Evolutionary conservation across 768 basidiomycete species (phyloP).

Genomic region (Leucosporidium scottii): DNA sequence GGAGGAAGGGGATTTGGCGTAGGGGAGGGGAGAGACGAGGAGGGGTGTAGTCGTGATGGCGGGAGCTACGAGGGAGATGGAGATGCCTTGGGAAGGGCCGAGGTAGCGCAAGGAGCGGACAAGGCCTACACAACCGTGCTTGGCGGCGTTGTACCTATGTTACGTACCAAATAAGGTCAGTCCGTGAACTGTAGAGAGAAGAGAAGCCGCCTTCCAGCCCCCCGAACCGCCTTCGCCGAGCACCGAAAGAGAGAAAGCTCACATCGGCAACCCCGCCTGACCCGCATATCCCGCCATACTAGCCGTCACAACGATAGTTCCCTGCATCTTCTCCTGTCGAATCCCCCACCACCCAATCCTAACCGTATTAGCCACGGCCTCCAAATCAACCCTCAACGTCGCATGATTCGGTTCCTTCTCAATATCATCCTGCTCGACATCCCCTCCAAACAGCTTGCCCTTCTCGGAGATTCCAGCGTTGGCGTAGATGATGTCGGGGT

Average conservation of each 20-base stretch:
- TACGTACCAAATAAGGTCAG: no score
- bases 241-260: background rate
- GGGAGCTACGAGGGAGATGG: constrained; percentile 8
- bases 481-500: background rate
- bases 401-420: background rate
- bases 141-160: constrained; percentile 7
- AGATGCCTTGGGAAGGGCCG: background rate
- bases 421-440: background rate
- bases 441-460: background rate
- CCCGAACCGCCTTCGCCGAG: no score
- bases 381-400: background rate
- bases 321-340: background rate
- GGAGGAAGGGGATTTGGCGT: no score
- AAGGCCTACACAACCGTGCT: background rate
- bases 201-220: no score
- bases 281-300: background rate
- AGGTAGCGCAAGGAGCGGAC: background rate
- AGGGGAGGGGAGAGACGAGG: background rate
- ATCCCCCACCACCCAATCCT: constrained; percentile 1
- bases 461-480: background rate
- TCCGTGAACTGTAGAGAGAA: no score
- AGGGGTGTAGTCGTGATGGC: background rate
- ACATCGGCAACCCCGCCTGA: background rate
- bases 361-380: background rate
- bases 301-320: background rate